phyloP scores from a whole-genome alignment of 352 stramenopile species.

The Pythium aquatile region DNA sequence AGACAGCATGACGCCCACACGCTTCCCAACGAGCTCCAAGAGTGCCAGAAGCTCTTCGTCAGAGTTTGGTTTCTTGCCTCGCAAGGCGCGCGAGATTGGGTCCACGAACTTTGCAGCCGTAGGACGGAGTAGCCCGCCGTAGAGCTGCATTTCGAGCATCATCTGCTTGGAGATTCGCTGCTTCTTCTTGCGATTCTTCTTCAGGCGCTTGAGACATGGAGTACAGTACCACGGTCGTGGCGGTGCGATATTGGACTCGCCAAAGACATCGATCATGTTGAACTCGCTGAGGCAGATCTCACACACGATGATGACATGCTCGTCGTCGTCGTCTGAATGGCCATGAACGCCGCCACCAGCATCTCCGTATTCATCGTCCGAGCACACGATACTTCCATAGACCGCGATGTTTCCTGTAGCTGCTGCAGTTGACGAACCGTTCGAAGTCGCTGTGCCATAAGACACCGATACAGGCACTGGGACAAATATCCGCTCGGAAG shows the following conservation, averaged over 20 bases:
- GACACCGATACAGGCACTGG: constrained; percentile 22
- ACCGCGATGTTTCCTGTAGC: not conserved
- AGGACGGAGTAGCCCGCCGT: constrained; percentile 57
- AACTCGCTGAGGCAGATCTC: constrained; percentile 78
- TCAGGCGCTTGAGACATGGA: constrained; percentile 59
- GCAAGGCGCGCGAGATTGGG: constrained; percentile 36
- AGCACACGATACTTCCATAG: constrained; percentile 37
- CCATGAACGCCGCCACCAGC: constrained; percentile 10
- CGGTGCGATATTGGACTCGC: constrained; percentile 36
- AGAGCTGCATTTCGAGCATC: constrained; percentile 81
- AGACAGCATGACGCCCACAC: constrained; percentile 61
- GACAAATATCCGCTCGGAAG: constrained; percentile 21
- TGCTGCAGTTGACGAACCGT: not conserved
- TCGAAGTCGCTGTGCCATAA: constrained; percentile 7
- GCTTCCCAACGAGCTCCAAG: constrained; percentile 64
- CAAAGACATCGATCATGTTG: constrained; percentile 61
- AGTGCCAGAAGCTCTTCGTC: constrained; percentile 47
- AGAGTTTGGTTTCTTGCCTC: constrained; percentile 48
- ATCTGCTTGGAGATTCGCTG: constrained; percentile 84
- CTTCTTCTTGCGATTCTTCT: constrained; percentile 76
- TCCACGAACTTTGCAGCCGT: constrained; percentile 69
- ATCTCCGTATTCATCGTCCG: constrained; percentile 43
- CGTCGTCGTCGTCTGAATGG: constrained; percentile 33
- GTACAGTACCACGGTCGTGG: constrained; percentile 76
- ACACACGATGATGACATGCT: constrained; percentile 62